Evolutionary conservation across 768 basidiomycete genomes (phyloP).

Genomic region (Dacryopinax spathularia): DNA sequence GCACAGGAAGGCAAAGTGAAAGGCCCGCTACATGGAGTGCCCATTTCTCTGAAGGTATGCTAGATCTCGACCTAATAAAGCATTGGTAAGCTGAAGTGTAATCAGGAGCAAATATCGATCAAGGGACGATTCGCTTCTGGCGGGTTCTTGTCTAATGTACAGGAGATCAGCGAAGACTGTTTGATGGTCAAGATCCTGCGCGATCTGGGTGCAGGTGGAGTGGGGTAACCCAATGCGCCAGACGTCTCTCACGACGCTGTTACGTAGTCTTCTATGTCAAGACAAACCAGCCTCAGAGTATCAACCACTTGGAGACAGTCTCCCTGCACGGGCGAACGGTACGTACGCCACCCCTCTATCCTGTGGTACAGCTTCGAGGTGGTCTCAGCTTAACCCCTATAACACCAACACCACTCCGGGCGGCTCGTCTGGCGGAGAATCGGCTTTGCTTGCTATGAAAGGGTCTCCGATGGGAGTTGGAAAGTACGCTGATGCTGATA

Average conservation of each 20-base stretch:
- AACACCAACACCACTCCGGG: conserved; percentile 16
- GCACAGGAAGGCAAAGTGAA: conserved; percentile 44
- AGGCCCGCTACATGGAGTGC: conserved; percentile 33
- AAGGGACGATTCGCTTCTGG: not conserved
- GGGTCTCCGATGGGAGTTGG: conserved; percentile 8
- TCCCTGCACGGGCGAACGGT: conserved; percentile 14
- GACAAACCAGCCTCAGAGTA: conserved; percentile 16
- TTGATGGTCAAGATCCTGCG: not conserved
- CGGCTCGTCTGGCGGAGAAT: conserved; percentile 19
- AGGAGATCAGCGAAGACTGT: conserved; percentile 11
- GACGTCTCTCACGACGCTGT: conserved; percentile 6
- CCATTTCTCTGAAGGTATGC: conserved; percentile 21
- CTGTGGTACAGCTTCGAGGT: not conserved
- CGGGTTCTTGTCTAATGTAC: conserved; percentile 10
- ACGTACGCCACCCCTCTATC: not conserved
- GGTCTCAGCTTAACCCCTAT: conserved; percentile 13
- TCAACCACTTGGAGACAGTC: conserved; percentile 19
- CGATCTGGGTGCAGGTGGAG: not conserved
- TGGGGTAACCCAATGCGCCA: not conserved
- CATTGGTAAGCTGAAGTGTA: not conserved
- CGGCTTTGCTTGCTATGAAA: conserved; percentile 13
- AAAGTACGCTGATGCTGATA: not conserved
- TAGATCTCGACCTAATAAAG: not conserved
- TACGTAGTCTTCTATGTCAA: conserved; percentile 15
- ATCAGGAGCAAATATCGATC: not conserved